phyloP scores from a whole-genome alignment of 1,284 basidiomycete species.

The Ganoderma leucocontextum region DNA sequence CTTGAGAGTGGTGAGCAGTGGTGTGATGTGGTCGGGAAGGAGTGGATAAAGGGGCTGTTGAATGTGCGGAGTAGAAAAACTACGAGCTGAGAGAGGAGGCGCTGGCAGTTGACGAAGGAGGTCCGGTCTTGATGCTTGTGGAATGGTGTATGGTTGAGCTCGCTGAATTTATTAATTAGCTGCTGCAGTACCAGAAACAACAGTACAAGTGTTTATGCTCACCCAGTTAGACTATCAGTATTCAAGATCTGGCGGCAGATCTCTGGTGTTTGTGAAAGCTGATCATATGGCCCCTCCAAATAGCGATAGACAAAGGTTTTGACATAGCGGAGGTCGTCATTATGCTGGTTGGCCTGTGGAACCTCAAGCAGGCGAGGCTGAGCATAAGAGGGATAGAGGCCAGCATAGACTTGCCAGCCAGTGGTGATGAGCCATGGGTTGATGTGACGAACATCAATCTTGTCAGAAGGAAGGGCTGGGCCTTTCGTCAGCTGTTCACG shows the following conservation, averaged over 20 bases:
- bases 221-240: not conserved
- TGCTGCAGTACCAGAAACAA: too few species aligned
- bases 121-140: not conserved
- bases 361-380: not conserved
- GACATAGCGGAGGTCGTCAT: not conserved
- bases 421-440: not conserved
- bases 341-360: not conserved
- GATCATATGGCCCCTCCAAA: not conserved
- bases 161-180: too few species aligned
- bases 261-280: not conserved
- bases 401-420: not conserved
- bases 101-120: not conserved
- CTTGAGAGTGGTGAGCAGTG: too few species aligned
- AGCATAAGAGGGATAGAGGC: not conserved
- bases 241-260: not conserved
- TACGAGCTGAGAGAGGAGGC: not conserved
- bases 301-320: not conserved
- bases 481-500: not conserved
- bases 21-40: too few species aligned
- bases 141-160: too few species aligned
- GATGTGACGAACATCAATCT: not conserved
- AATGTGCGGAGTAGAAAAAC: not conserved
- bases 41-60: not conserved
- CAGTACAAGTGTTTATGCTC: too few species aligned
- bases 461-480: not conserved